Percentiles rank a stretch among this genome's conserved stretches.
Evolutionary conservation across 257 asterid genomes (phyloP).

Genomic region (Rauvolfia tetraphylla): DNA sequence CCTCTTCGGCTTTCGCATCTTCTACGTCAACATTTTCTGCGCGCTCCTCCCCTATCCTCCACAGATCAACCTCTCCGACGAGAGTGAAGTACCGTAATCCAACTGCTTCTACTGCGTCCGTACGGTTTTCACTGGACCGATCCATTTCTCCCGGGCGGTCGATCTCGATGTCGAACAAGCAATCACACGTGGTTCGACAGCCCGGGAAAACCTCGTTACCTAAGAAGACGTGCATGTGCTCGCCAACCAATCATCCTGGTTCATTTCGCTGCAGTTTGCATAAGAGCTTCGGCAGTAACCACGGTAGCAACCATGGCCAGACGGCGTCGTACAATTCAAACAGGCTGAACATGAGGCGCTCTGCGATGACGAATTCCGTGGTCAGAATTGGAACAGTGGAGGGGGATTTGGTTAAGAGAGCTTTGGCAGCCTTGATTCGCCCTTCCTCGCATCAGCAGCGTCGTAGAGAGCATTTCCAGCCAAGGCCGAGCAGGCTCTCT

Average conservation of each 20-base stretch:
- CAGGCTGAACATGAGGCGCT: slow-evolving; percentile 37
- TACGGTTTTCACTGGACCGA: slow-evolving; percentile 22
- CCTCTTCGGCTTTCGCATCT: slow-evolving; percentile 35
- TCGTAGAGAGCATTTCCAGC: slow-evolving; percentile 49
- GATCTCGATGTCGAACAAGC: slow-evolving; percentile 1
- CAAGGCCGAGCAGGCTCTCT: slow-evolving; percentile 48
- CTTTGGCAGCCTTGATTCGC: slow-evolving; percentile 48
- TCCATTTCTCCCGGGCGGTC: slow-evolving; percentile 20
- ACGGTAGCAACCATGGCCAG: slow-evolving; percentile 8
- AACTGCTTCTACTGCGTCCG: slow-evolving; percentile 21
- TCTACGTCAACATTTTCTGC: slow-evolving; percentile 37
- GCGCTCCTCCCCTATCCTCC: slow-evolving; percentile 21
- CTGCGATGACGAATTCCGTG: slow-evolving; percentile 54
- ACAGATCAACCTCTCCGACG: slow-evolving; percentile 38
- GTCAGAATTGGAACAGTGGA: slow-evolving; percentile 50
- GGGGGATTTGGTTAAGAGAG: slow-evolving; percentile 50
- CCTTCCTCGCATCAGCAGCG: slow-evolving; percentile 57
- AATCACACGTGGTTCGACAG: background rate
- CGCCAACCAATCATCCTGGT: slow-evolving; percentile 68
- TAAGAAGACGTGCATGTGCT: slow-evolving; percentile 52
- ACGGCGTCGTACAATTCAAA: slow-evolving; percentile 39
- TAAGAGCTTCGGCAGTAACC: slow-evolving; percentile 12
- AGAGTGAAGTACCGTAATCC: slow-evolving; percentile 16
- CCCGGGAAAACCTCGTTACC: background rate
- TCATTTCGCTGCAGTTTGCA: slow-evolving; percentile 59